phyloP scores from a whole-genome alignment of 1,284 basidiomycete genomes.

The Phellopilus nigrolimitatus region DNA sequence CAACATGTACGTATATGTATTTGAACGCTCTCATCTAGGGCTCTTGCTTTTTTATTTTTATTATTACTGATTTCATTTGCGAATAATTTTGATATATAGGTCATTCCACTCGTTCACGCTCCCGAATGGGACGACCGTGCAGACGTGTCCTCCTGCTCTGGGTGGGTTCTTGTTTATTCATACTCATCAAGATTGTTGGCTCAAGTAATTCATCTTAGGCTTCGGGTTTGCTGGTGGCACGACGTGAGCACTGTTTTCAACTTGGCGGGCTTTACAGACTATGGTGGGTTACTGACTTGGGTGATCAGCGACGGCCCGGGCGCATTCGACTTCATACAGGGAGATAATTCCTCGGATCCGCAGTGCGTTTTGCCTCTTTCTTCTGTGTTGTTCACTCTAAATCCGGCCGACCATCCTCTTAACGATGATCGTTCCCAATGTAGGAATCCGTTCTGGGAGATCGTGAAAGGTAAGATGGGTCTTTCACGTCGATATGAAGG shows the following conservation, averaged over 20 bases:
- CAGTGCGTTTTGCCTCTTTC: conserved; percentile 41
- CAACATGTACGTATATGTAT: conserved; percentile 51
- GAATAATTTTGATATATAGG: conserved; percentile 34
- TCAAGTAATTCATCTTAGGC: too few relatives aligned
- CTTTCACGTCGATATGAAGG: conserved; percentile 19
- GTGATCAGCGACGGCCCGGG: conserved; percentile 68
- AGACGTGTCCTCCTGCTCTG: conserved; percentile 76
- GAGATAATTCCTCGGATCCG: conserved; percentile 56
- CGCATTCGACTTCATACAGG: conserved; percentile 77
- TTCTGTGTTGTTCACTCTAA: not conserved
- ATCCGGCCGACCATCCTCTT: not conserved
- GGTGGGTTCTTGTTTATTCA: conserved; percentile 39
- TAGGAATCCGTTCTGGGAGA: conserved; percentile 80
- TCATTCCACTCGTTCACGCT: conserved; percentile 60
- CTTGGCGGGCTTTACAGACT: not conserved
- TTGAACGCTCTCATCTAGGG: not conserved
- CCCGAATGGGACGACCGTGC: conserved; percentile 60
- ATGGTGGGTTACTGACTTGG: not conserved
- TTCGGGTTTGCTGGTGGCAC: conserved; percentile 77
- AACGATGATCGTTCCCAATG: conserved; percentile 8
- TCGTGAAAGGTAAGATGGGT: conserved; percentile 57
- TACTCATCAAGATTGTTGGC: too few relatives aligned
- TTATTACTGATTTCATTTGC: conserved; percentile 11
- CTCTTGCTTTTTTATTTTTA: not conserved
- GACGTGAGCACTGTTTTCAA: conserved; percentile 44